A percentile compares a stretch with the other conserved stretches of the same genome.
phyloP scores from a whole-genome alignment of 2,329 filamentous ascomycete species.

The Hypoxylon sp. region DNA sequence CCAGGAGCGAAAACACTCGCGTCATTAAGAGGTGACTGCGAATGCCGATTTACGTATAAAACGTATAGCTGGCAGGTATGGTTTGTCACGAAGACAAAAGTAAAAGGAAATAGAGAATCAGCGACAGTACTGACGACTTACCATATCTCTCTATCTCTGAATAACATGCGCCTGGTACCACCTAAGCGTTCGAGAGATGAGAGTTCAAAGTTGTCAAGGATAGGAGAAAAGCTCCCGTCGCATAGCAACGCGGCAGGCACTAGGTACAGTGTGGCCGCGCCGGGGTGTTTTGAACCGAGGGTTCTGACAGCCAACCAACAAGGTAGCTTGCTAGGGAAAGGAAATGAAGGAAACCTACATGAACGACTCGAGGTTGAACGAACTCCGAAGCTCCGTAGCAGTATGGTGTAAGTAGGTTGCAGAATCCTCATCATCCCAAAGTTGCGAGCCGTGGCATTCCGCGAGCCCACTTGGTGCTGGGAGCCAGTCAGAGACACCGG shows the following conservation, averaged over 20 bases:
- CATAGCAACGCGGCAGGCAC: slow-evolving; percentile 10
- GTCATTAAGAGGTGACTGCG: slow-evolving; percentile 61
- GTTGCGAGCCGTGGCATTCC: slow-evolving; percentile 39
- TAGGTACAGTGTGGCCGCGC: slow-evolving; percentile 7
- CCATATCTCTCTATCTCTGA: slow-evolving; percentile 10
- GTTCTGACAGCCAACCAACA: slow-evolving; percentile 28
- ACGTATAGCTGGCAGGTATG: slow-evolving; percentile 52
- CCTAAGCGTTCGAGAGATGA: slow-evolving; percentile 14
- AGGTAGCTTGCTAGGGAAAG: slow-evolving; percentile 12
- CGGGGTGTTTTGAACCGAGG: slow-evolving; percentile 26
- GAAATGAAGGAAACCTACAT: slow-evolving; percentile 33
- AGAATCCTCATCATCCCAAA: slow-evolving; percentile 31
- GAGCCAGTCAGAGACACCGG: slow-evolving; percentile 22
- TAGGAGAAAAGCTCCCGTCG: slow-evolving; percentile 2
- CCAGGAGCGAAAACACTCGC: slow-evolving; percentile 70
- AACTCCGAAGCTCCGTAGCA: slow-evolving; percentile 37
- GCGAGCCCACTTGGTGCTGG: slow-evolving; percentile 17
- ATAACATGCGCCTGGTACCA: slow-evolving; percentile 5
- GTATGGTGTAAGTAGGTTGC: slow-evolving; percentile 28
- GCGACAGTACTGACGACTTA: slow-evolving; percentile 22
- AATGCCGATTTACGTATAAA: slow-evolving; percentile 63
- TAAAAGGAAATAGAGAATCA: slow-evolving; percentile 6
- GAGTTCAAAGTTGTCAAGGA: slow-evolving; percentile 5
- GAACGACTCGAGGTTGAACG: slow-evolving; percentile 27
- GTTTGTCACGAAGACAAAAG: background rate